Evolutionary conservation across 1,284 basidiomycete species (phyloP), one percentile per base, ranked within the genome.

Genomic region (Boletus coffeatus): DNA sequence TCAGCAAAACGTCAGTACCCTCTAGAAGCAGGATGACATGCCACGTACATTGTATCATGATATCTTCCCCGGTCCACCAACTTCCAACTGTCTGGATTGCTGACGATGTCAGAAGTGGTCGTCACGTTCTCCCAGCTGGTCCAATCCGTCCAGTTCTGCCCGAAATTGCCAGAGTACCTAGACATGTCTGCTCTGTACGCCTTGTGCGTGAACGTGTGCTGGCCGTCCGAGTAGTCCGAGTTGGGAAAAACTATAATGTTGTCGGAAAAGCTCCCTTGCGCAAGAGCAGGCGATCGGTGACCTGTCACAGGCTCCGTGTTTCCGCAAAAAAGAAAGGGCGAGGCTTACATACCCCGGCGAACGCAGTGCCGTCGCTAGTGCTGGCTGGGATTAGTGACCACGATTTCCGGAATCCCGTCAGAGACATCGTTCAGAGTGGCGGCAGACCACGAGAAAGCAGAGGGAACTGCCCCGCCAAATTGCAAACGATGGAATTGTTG

Each of bases 181-280:
- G 92, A 88, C 79, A 78, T 85, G 67, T 96, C 93, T n/a, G 94
- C 93, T 59, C 94, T 94, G 57, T 83, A 82, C 3, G 93, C 93
- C 57, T 83, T 84, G 77, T 96, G 93, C 3, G 83, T 85, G 73
- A 93, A 92, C 3, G 81, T 85, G 74, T 89, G 93, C 66, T 86
- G 77, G 57, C 83, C 86, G 65, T 83, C 77, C 8, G 82, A 79
- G 60, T 82, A 95, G 69, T 94, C 92, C 37, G 83, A 83, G 39
- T 85, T 80, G 2, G 90, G 90, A 81, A 90, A 94, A 9, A 95
- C 86, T 77, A 96, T 87, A 18, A 89, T 83, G 71, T 96, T 96
- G 70, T 84, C 75, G 1, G 81, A 66, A 41, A 41, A 13, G 80
- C 70, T 56, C 94, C 94, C 74, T 94, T 93, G 67, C 94, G 86